A percentile compares a stretch with the other conserved stretches of the same genome.
Evolutionary conservation across 495 filamentous ascomycete genomes (phyloP).

Genomic region (Penicillium egyptiacum): DNA sequence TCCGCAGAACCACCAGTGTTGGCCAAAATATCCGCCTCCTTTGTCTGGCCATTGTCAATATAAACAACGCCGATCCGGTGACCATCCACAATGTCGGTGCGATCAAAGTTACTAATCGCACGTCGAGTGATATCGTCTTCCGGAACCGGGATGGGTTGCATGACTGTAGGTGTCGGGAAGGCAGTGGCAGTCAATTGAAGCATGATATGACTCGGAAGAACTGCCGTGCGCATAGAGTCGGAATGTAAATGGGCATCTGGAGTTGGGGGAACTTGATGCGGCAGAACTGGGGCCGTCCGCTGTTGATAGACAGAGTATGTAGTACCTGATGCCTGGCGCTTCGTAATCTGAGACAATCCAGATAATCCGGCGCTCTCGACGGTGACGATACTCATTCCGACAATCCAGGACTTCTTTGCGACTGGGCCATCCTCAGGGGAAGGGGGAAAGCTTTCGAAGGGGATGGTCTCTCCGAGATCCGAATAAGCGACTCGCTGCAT

Average conservation of each 20-base stretch:
- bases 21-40: conserved; percentile 77
- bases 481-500: conserved; percentile 91
- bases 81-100: conserved; percentile 85
- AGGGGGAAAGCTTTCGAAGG: conserved; percentile 56
- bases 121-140: conserved; percentile 78
- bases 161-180: conserved; percentile 65
- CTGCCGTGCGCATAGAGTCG: conserved; percentile 41
- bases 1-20: conserved; percentile 81
- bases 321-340: conserved; percentile 80
- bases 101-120: conserved; percentile 78
- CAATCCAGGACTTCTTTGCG: conserved; percentile 75
- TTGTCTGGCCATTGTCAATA: conserved; percentile 76
- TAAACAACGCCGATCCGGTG: conserved; percentile 96
- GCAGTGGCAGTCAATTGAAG: conserved; percentile 67
- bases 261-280: conserved; percentile 60
- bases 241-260: conserved; percentile 46
- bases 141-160: conserved; percentile 75
- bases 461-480: conserved; percentile 64
- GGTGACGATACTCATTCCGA: conserved; percentile 83
- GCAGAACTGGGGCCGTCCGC: conserved; percentile 63
- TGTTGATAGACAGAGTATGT: conserved; percentile 75
- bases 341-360: conserved; percentile 76
- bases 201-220: conserved; percentile 79
- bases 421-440: conserved; percentile 65
- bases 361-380: conserved; percentile 75